Evolutionary conservation across 257 asterid species (phyloP).

Genomic region (Solanum piurae): DNA sequence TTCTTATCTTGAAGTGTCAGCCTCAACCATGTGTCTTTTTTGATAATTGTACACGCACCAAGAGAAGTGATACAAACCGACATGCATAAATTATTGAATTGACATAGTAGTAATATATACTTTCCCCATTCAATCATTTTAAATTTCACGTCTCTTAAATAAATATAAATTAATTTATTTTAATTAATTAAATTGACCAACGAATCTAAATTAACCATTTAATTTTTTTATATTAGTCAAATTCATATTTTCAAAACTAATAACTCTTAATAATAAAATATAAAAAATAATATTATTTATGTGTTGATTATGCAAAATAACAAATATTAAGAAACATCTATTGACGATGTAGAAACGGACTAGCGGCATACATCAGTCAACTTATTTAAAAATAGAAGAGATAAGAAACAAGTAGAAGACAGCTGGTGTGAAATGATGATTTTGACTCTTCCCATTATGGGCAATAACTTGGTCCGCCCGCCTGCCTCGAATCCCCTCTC

Average conservation of each 20-base stretch:
- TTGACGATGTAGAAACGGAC: too few species aligned
- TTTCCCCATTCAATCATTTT: too few species aligned
- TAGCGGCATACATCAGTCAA: neutral
- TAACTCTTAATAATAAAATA: too few species aligned
- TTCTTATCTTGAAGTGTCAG: neutral
- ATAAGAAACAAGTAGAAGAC: neutral
- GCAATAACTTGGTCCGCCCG: neutral
- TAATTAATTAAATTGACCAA: too few species aligned
- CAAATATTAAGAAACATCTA: too few species aligned
- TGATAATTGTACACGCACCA: neutral
- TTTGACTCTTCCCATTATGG: neutral
- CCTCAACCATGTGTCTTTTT: neutral
- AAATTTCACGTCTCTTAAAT: too few species aligned
- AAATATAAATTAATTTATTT: too few species aligned
- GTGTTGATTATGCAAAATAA: too few species aligned
- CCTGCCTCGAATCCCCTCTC: neutral
- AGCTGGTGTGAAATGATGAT: neutral
- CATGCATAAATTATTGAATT: neutral
- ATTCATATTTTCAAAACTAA: too few species aligned
- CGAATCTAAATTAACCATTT: accelerated
- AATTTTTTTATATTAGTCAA: too few species aligned
- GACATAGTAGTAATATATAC: too few species aligned
- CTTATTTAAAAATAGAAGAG: neutral
- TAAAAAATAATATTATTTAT: too few species aligned
- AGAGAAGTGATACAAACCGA: neutral